Conservation (phyloP, 2,329 filamentous ascomycete genomes). For the Pseudopyrenochaeta lycopersici region DNA sequence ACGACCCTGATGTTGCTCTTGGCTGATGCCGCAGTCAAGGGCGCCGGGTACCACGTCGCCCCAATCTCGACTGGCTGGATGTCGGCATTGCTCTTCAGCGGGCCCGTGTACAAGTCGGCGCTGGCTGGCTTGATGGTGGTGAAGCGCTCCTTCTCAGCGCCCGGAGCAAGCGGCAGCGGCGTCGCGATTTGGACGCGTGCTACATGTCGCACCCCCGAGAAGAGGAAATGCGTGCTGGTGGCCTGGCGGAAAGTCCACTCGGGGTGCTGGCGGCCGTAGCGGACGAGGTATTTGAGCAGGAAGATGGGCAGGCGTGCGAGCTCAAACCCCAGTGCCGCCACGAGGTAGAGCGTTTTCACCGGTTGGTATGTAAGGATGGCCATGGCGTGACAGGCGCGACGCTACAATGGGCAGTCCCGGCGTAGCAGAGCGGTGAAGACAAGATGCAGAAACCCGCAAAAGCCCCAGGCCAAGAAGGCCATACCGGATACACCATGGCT, state of each 20-base stretch:
- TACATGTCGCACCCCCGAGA: slow-evolving; percentile 42
- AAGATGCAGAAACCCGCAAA: too few species aligned
- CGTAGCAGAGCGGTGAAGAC: not conserved
- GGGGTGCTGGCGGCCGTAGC: slow-evolving; percentile 50
- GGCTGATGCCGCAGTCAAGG: slow-evolving; percentile 20
- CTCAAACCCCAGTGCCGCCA: slow-evolving; percentile 47
- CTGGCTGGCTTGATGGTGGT: slow-evolving; percentile 39
- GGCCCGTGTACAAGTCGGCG: slow-evolving; percentile 37
- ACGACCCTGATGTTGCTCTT: slow-evolving; percentile 44
- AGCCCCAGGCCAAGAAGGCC: too few species aligned
- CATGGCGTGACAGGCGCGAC: slow-evolving; percentile 2
- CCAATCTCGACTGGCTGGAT: slow-evolving; percentile 51
- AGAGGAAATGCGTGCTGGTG: slow-evolving; percentile 45
- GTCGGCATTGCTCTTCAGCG: slow-evolving; percentile 37
- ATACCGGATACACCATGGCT: too few species aligned
- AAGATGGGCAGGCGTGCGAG: slow-evolving; percentile 51
- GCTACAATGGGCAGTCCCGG: not conserved
- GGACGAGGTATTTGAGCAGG: slow-evolving; percentile 48
- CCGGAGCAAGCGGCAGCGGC: slow-evolving; percentile 47
- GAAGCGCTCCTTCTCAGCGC: slow-evolving; percentile 51
- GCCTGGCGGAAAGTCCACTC: slow-evolving; percentile 53
- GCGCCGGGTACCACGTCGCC: slow-evolving; percentile 54
- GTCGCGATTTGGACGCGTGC: slow-evolving; percentile 36
- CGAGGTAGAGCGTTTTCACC: slow-evolving; percentile 51
- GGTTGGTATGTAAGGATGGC: slow-evolving; percentile 46